Evolutionary conservation across 768 basidiomycete genomes (phyloP).

Genomic region (Dioszegia crocea): DNA sequence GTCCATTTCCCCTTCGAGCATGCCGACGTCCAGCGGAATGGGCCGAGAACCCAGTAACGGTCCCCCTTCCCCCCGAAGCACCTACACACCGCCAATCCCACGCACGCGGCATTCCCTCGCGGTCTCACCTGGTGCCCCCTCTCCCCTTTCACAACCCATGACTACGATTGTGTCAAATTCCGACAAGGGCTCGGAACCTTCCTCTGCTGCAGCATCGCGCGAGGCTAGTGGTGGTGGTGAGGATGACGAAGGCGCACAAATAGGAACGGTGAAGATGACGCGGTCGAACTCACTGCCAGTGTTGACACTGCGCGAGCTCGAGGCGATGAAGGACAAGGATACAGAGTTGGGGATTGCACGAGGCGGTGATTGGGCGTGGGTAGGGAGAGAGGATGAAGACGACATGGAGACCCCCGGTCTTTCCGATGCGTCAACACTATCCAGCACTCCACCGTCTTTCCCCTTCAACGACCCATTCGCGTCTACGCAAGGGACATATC

Average conservation of each 20-base stretch:
- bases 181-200: slow-evolving; percentile 7
- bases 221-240: slow-evolving; percentile 4
- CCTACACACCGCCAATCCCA: not conserved
- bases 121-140: slow-evolving; percentile 11
- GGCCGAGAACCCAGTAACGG: not conserved
- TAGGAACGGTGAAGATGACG: slow-evolving; percentile 37
- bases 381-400: slow-evolving; percentile 17
- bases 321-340: slow-evolving; percentile 42
- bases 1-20: not conserved
- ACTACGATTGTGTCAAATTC: slow-evolving; percentile 30
- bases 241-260: slow-evolving; percentile 2
- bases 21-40: not conserved
- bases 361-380: slow-evolving; percentile 42
- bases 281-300: slow-evolving; percentile 40
- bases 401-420: not conserved
- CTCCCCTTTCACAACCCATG: slow-evolving; percentile 32
- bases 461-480: slow-evolving; percentile 29
- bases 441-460: slow-evolving; percentile 3
- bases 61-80: not conserved
- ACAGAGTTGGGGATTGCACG: slow-evolving; percentile 43
- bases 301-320: slow-evolving; percentile 35
- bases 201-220: slow-evolving; percentile 18
- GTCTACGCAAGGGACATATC: not conserved
- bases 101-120: slow-evolving; percentile 17
- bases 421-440: slow-evolving; percentile 4